Base-by-base conservation (phyloP, 1,284 basidiomycete genomes). In the Pyrrhoderma noxium region DNA sequence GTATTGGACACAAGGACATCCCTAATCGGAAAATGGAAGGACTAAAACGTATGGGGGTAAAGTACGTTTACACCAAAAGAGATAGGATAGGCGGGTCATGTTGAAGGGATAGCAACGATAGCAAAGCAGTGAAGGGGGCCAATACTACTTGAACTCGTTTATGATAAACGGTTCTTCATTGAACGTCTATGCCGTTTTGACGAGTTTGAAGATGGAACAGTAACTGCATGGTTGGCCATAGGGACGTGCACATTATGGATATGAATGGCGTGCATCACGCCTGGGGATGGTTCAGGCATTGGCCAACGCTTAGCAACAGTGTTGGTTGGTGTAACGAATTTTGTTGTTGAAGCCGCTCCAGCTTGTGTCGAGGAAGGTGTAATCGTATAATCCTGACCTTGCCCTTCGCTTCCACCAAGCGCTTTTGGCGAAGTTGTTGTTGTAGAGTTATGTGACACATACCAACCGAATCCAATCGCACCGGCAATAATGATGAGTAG, bases 391-490 rank as follows among this genome's bases (percentile, higher is more conserved):
- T 53, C 21, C 31, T 36, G 27, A 27, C 63, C 57, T 58, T 85
- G 73, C 50, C 75, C 67, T n/a, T 76, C 82, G 49, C 73, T 75
- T 13, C 86, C 86, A 34, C 85, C 87, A 46, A 89, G 64, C 3
- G 77, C 77, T 8, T 67, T 78, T 2, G 86, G 86, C 3, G 64
- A 66, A 37, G 71, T 67, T 58, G 80, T 70, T 31, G 66, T 60
- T 2, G 74, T 60, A 3, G 65, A 59, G 54, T 62, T 65, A 58
- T 80, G 77, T 5, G 79, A 72, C 25, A 79, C 58, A 57, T 77
- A 84, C 64, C 75, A 76, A 34, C 80, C 83, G 18, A 85, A 60
- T 39, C 72, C 82, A 31, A 81, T 72, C 5, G 70, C 80, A 13
- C 69, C 73, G 13, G 68, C 79, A 40, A 74, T 71, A 56, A 78